Evolutionary conservation across 164 flowering plant genomes (phyloP).

Genomic region (Sedum album): DNA sequence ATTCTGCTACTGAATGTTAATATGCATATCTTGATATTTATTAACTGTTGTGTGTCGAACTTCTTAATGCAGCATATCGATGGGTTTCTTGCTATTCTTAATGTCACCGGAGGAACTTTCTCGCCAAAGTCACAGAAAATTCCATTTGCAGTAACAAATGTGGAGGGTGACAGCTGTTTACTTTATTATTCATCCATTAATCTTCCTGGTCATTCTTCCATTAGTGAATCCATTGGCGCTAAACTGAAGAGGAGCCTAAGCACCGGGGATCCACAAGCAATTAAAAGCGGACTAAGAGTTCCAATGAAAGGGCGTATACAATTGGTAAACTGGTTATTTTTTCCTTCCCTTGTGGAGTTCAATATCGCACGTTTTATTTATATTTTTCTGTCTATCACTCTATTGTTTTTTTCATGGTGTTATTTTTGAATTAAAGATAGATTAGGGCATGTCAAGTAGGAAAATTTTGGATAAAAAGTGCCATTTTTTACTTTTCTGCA

Average conservation of each 20-base stretch:
- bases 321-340: slow-evolving; percentile 44
- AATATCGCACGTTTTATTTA: too few relatives aligned
- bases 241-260: slow-evolving; percentile 43
- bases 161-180: slow-evolving; percentile 72
- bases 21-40: neutral
- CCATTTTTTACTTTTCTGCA: neutral
- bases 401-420: too few relatives aligned
- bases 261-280: slow-evolving; percentile 36
- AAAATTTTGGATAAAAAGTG: neutral
- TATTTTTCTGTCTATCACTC: too few relatives aligned
- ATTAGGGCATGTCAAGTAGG: neutral
- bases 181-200: slow-evolving; percentile 73
- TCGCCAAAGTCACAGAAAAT: slow-evolving; percentile 84
- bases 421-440: neutral
- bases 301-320: slow-evolving; percentile 95
- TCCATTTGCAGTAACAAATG: slow-evolving; percentile 79
- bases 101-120: slow-evolving; percentile 73
- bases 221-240: slow-evolving; percentile 31
- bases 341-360: too few relatives aligned
- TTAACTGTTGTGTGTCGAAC: slow-evolving; percentile 7
- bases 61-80: slow-evolving; percentile 47
- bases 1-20: neutral
- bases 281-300: slow-evolving; percentile 51
- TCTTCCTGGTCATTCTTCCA: slow-evolving; percentile 42
- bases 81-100: slow-evolving; percentile 88